Evolutionary conservation across 2,329 filamentous ascomycete species (phyloP), one percentile per base, ranked within the genome.

Genomic region (Biscogniauxia marginata): DNA sequence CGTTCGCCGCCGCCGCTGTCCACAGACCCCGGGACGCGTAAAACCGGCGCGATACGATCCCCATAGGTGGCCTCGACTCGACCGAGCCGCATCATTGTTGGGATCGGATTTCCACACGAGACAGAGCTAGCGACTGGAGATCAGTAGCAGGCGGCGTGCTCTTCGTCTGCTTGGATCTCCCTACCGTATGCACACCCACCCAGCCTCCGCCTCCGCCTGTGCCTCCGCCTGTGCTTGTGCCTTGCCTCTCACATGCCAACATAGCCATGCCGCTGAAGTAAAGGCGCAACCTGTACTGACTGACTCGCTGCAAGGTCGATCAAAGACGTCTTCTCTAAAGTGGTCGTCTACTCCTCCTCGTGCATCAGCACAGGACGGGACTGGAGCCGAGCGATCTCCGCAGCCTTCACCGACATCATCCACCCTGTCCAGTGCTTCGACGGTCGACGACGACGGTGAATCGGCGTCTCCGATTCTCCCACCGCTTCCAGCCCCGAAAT

Each of bases 301-400:
- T 39, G n/a, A 9, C 11, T 39, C n/a, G 30, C 30, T 39, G 30
- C 20, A 74, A 77, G 70, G 72, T 70, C 63, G 67, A 70, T 71
- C 71, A 71, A 85, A 80, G 70, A 85, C 82, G 83, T 84, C 80
- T 78, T 75, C 80, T 69, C 70, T 73, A 78, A 77, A 71, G 65
- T 70, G 75, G 72, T 75, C 77, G 64, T 72, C 76, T 73, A 34
- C 48, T 47, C 77, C 80, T 80, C 81, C 82, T 83, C 75, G 80
- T 85, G 83, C 83, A 68, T 68, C 74, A 69, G 82, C 83, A 82
- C 83, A 80, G 81, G 83, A 84, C 78, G 79, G 79, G 73, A 68
- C 66, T 66, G 71, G 71, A 71, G 67, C 71, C 61, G 66, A 67
- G 66, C 70, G 69, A 66, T 68, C 69, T 69, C 69, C 69, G 61